These are phyloP conservation scores for Setaria viridis DNA, from an alignment of 202 grass and related monocot species.

Conservation along the genomic window DNA sequence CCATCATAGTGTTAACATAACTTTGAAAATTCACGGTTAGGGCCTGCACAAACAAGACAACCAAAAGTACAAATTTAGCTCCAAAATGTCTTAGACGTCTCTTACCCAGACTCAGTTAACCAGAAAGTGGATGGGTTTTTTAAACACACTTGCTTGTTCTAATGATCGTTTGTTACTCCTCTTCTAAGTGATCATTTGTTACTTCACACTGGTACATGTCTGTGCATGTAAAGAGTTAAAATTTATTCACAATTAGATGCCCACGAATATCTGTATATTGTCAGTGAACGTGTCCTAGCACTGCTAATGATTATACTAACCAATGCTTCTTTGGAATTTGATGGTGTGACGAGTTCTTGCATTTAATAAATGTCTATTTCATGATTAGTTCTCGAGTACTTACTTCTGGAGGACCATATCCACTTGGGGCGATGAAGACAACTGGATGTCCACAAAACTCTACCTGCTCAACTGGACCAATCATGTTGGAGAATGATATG, in stretches of 20 bases:
- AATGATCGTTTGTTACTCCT: slow-evolving; percentile 26
- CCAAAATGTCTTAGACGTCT: slow-evolving; percentile 10
- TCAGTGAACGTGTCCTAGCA: not conserved
- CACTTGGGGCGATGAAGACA: slow-evolving; percentile 82
- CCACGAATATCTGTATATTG: not conserved
- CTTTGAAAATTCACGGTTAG: slow-evolving; percentile 78
- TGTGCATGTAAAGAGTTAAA: not conserved
- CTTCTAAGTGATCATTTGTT: slow-evolving; percentile 7
- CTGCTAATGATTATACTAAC: not conserved
- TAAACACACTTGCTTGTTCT: not conserved
- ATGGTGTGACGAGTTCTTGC: not conserved
- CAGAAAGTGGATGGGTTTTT: slow-evolving; percentile 3
- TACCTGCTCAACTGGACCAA: slow-evolving; percentile 72
- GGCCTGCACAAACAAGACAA: slow-evolving; percentile 59
- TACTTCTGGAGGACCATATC: slow-evolving; percentile 75
- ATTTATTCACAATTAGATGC: not conserved
- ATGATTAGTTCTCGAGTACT: slow-evolving; percentile 38
- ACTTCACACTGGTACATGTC: not conserved
- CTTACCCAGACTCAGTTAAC: not conserved
- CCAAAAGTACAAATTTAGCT: slow-evolving; percentile 7
- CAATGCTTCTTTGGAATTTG: not conserved
- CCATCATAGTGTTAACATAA: slow-evolving; percentile 74
- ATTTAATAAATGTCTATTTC: slow-evolving; percentile 13
- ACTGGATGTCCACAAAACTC: slow-evolving; percentile 77
- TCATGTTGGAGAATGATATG: slow-evolving; percentile 82